Percentiles rank a stretch among this genome's conserved stretches.
Conservation (phyloP, 495 filamentous ascomycete species). For the Apiosordaria backusii region DNA sequence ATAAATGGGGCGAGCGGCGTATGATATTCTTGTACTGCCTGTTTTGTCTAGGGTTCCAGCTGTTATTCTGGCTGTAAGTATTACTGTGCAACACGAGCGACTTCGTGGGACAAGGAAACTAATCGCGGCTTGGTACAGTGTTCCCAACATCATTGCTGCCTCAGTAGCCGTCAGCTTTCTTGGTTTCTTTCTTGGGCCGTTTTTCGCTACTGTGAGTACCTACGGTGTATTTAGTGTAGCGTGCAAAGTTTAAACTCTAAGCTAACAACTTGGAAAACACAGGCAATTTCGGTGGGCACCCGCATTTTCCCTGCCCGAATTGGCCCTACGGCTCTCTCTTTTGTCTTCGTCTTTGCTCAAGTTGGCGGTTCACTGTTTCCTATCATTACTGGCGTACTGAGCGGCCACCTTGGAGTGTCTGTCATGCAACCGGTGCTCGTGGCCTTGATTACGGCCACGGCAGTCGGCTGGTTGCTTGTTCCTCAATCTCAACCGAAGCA, state of each 20-base stretch:
- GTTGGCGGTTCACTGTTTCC: conserved; percentile 51
- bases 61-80: conserved; percentile 55
- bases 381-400: conserved; percentile 48
- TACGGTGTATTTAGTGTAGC: background rate
- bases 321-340: conserved; percentile 38
- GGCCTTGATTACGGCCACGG: conserved; percentile 42
- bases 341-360: conserved; percentile 49
- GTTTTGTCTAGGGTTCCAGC: conserved; percentile 50
- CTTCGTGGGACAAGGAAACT: conserved; percentile 33
- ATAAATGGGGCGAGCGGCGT: conserved; percentile 48
- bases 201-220: conserved; percentile 42
- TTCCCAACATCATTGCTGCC: conserved; percentile 69
- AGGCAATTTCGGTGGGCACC: conserved; percentile 40
- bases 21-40: conserved; percentile 53
- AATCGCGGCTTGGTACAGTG: conserved; percentile 22
- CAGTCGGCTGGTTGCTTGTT: conserved; percentile 44
- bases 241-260: no score
- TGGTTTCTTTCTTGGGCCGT: conserved; percentile 64
- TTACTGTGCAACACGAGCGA: conserved; percentile 28
- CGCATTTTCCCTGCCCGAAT: conserved; percentile 42
- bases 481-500: conserved; percentile 22
- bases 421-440: conserved; percentile 52
- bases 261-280: background rate
- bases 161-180: conserved; percentile 64
- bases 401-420: conserved; percentile 42